Conservation (phyloP, 306 rosid species). For the Quercus rubra region DNA sequence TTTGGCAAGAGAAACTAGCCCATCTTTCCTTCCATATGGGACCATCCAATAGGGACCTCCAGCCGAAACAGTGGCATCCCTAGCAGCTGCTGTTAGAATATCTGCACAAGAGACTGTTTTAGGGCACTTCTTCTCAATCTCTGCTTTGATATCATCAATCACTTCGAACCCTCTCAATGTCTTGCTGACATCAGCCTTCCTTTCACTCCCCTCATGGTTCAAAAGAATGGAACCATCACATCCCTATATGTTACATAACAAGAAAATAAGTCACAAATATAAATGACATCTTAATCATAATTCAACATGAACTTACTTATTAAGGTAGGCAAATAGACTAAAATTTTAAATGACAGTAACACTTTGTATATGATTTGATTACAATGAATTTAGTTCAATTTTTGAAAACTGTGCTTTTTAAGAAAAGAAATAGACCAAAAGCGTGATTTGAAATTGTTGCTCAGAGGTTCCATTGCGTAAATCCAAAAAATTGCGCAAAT, state of each 20-base stretch:
- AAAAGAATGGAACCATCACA: constrained; percentile 81
- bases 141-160: constrained; percentile 76
- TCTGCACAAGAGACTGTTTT: constrained; percentile 80
- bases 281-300: not conserved
- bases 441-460: no score
- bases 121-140: constrained; percentile 65
- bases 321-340: no score
- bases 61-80: constrained; percentile 68
- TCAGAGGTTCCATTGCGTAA: accelerated
- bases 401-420: no score
- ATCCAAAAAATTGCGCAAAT: no score
- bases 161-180: constrained; percentile 80
- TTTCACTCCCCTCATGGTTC: constrained; percentile 76
- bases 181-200: constrained; percentile 60
- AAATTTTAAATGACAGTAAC: no score
- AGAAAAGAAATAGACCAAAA: no score
- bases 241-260: constrained; percentile 43
- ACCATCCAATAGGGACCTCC: constrained; percentile 79
- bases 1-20: constrained; percentile 42
- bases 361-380: no score
- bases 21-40: constrained; percentile 79
- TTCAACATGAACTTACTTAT: not conserved
- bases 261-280: not conserved
- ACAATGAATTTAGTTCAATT: no score
- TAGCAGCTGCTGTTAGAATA: constrained; percentile 57